Evolutionary conservation across 2,329 filamentous ascomycete species (phyloP).

Genomic region (Fusarium veterinarium): DNA sequence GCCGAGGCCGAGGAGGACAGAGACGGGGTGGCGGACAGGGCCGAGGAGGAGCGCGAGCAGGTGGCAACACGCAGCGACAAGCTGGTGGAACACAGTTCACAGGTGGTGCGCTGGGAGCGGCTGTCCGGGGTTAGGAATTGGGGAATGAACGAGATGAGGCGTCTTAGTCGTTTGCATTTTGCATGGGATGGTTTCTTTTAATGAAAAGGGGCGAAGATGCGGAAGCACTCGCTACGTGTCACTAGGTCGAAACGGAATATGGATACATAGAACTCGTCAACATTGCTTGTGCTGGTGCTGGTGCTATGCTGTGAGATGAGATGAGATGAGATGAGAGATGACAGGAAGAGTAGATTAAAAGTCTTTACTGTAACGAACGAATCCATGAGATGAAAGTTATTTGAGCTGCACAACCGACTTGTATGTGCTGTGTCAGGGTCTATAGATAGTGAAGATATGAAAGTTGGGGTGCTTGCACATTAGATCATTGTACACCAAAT

Average conservation of each 20-base stretch:
- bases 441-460: neutral
- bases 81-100: slow-evolving; percentile 83
- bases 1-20: slow-evolving; percentile 75
- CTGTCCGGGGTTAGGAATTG: slow-evolving; percentile 66
- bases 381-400: slow-evolving; percentile 10
- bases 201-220: slow-evolving; percentile 50
- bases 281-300: slow-evolving; percentile 26
- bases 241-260: slow-evolving; percentile 49
- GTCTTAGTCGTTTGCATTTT: slow-evolving; percentile 50
- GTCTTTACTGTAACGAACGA: slow-evolving; percentile 16
- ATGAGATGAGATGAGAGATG: slow-evolving; percentile 18
- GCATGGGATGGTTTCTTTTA: slow-evolving; percentile 52
- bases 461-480: no score
- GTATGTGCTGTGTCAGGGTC: neutral
- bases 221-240: slow-evolving; percentile 49
- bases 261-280: slow-evolving; percentile 48
- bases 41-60: slow-evolving; percentile 68
- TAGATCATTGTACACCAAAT: neutral
- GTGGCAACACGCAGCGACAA: slow-evolving; percentile 72
- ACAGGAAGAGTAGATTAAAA: slow-evolving; percentile 17
- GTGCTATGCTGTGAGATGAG: slow-evolving; percentile 24
- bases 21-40: slow-evolving; percentile 72
- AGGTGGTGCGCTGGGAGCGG: slow-evolving; percentile 79
- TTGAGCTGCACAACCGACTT: neutral
- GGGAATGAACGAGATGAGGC: slow-evolving; percentile 48